phyloP scores from a whole-genome alignment of 495 filamentous ascomycete genomes.

The Aspergillus coremiiformis region DNA sequence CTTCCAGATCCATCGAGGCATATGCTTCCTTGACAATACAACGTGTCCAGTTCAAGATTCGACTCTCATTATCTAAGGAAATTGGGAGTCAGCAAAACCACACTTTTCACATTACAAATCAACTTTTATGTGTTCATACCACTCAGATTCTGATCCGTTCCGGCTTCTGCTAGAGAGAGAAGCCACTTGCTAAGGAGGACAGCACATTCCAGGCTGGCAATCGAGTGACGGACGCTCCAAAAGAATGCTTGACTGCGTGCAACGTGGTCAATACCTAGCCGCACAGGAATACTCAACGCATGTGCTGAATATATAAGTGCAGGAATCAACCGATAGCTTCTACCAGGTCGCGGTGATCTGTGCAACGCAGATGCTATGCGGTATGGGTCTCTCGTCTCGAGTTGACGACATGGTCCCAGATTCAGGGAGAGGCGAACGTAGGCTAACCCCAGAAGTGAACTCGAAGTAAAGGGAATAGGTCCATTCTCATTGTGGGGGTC shows the following conservation, averaged over 20 bases:
- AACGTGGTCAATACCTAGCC: slow-evolving; percentile 37
- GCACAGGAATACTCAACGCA: slow-evolving; percentile 35
- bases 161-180: slow-evolving; percentile 27
- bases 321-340: slow-evolving; percentile 33
- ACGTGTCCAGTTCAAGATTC: slow-evolving; percentile 33
- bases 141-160: slow-evolving; percentile 24
- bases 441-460: slow-evolving; percentile 32
- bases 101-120: not conserved
- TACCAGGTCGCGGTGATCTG: slow-evolving; percentile 26
- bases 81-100: not conserved
- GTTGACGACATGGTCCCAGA: slow-evolving; percentile 30
- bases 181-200: slow-evolving; percentile 45
- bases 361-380: slow-evolving; percentile 28
- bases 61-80: slow-evolving; percentile 30
- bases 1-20: slow-evolving; percentile 29
- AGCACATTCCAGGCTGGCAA: slow-evolving; percentile 43
- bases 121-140: slow-evolving; percentile 20
- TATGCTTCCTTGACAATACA: slow-evolving; percentile 36
- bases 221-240: slow-evolving; percentile 44
- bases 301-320: slow-evolving; percentile 35
- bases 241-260: slow-evolving; percentile 41
- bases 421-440: slow-evolving; percentile 34
- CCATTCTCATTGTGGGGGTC: slow-evolving; percentile 37
- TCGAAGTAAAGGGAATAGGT: slow-evolving; percentile 36
- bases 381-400: slow-evolving; percentile 32